phyloP scores from a whole-genome alignment of 805 yeast species.

The Kregervanrija delftensis region DNA sequence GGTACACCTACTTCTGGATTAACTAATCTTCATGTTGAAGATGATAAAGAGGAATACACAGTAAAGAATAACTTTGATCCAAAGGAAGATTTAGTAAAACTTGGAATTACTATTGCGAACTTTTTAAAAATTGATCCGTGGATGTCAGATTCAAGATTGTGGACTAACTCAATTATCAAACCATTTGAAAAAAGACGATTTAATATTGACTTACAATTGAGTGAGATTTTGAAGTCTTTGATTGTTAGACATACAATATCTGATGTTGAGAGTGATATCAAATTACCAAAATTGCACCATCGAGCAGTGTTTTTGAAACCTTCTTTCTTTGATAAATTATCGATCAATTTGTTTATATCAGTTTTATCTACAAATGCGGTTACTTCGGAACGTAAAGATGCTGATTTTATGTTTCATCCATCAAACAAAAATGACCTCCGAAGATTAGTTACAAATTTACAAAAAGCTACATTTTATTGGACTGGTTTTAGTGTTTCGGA shows the following conservation, averaged over 20 bases:
- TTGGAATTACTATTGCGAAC: conserved; percentile 46
- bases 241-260: conserved; percentile 50
- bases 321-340: conserved; percentile 52
- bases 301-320: conserved; percentile 54
- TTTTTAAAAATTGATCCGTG: conserved; percentile 58
- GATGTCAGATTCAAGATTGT: conserved; percentile 37
- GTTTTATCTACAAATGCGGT: conserved; percentile 70
- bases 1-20: conserved; percentile 75
- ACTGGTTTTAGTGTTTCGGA: conserved; percentile 61
- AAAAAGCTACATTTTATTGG: conserved; percentile 68
- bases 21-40: conserved; percentile 45
- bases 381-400: conserved; percentile 59
- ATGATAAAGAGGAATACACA: conserved; percentile 31
- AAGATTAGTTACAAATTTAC: conserved; percentile 52
- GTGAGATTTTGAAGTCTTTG: conserved; percentile 36
- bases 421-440: conserved; percentile 47
- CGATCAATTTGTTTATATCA: conserved; percentile 58
- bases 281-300: conserved; percentile 53
- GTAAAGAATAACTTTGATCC: conserved; percentile 46
- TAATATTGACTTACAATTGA: conserved; percentile 36
- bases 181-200: conserved; percentile 38
- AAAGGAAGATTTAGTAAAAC: conserved; percentile 42
- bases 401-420: conserved; percentile 68
- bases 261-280: conserved; percentile 49
- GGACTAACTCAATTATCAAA: conserved; percentile 39